These are phyloP conservation scores for Erythrophleum fordii DNA, from an alignment of 306 rosid genomes.

Conservation along the genomic window DNA sequence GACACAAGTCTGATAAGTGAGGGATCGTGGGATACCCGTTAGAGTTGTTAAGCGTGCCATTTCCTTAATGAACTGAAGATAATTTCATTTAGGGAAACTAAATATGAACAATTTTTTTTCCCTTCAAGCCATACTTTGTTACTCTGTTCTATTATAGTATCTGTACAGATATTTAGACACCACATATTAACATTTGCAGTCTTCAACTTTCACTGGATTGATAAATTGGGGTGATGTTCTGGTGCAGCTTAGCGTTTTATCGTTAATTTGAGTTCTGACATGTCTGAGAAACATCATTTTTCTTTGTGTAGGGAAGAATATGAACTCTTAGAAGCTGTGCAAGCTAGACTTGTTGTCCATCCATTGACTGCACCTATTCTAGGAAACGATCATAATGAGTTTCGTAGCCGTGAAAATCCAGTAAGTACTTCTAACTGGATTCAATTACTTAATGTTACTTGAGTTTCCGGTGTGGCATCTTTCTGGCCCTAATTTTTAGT, in stretches of 20 bases:
- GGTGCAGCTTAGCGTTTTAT: neutral
- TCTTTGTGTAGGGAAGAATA: constrained; percentile 74
- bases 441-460: constrained; percentile 13
- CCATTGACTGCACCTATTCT: constrained; percentile 84
- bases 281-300: constrained; percentile 32
- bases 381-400: constrained; percentile 88
- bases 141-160: neutral
- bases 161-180: neutral
- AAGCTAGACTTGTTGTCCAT: constrained; percentile 83
- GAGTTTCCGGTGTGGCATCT: neutral
- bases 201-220: constrained; percentile 23
- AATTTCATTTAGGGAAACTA: constrained; percentile 19
- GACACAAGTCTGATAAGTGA: constrained; percentile 26
- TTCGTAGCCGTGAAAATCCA: constrained; percentile 86
- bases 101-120: neutral
- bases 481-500: constrained; percentile 17
- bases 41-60: constrained; percentile 12
- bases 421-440: constrained; percentile 53
- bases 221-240: constrained; percentile 14
- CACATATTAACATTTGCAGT: neutral
- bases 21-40: neutral
- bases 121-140: neutral
- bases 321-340: constrained; percentile 91
- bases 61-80: neutral
- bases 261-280: constrained; percentile 20